A percentile compares a stretch with the other conserved stretches of the same genome.
phyloP scores from a whole-genome alignment of 257 asterid species.

The Forsythia suspensa region DNA sequence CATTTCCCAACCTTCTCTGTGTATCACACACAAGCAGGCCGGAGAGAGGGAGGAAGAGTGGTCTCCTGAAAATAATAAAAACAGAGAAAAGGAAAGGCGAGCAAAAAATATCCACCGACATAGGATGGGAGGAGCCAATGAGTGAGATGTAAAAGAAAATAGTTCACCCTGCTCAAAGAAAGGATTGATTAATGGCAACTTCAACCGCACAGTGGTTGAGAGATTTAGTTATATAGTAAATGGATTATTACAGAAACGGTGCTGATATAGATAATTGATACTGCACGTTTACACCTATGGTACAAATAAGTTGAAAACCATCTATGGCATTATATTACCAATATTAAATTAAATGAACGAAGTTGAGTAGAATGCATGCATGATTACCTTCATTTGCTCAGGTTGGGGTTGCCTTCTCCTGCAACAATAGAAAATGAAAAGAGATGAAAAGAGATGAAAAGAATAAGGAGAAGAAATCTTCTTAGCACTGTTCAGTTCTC shows the following conservation, averaged over 20 bases:
- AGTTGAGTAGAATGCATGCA: conserved; percentile 2
- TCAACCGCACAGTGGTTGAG: background rate
- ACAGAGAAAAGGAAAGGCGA: too few species aligned
- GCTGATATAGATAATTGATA: background rate
- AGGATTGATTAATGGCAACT: background rate
- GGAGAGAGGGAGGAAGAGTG: too few species aligned
- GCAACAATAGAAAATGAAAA: conserved; percentile 30
- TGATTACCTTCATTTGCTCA: conserved; percentile 57
- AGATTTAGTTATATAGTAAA: background rate
- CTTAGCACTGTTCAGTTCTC: background rate
- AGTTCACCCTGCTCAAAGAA: background rate
- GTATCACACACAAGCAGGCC: too few species aligned
- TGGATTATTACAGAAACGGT: background rate
- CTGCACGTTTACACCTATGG: conserved; percentile 11
- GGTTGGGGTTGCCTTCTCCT: conserved; percentile 67
- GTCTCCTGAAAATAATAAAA: too few species aligned
- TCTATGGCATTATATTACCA: background rate
- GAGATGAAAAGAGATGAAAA: background rate
- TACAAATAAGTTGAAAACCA: background rate
- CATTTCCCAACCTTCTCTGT: background rate
- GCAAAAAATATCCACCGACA: too few species aligned
- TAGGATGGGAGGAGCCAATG: too few species aligned
- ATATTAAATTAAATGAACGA: background rate
- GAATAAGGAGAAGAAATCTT: background rate
- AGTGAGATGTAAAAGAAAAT: too few species aligned